phyloP scores from a whole-genome alignment of 2,329 filamentous ascomycete genomes.

The Cryphonectria nitschkei region DNA sequence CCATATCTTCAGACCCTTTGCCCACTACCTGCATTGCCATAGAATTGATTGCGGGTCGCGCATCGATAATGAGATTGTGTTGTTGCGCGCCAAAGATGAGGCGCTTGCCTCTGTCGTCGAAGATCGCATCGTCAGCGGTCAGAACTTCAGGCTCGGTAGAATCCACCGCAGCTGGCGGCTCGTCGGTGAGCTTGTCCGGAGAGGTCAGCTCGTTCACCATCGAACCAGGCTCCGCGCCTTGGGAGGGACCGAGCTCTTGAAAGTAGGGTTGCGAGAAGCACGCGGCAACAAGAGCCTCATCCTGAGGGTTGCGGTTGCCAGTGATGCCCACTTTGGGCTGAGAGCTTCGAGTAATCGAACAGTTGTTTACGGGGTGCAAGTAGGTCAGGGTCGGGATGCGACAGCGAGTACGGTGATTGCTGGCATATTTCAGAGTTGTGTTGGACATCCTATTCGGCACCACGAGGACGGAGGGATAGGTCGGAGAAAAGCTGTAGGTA shows the following conservation, averaged over 20 bases:
- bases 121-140: conserved; percentile 51
- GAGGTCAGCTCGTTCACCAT: conserved; percentile 57
- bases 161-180: conserved; percentile 43
- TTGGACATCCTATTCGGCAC: conserved; percentile 94
- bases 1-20: conserved; percentile 95
- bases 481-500: conserved; percentile 89
- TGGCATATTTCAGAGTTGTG: conserved; percentile 92
- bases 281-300: conserved; percentile 89
- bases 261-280: conserved; percentile 78
- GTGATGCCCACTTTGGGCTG: conserved; percentile 88
- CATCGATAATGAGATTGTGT: conserved; percentile 93
- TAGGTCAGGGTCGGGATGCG: conserved; percentile 91
- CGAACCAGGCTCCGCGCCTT: conserved; percentile 44
- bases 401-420: conserved; percentile 82
- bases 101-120: conserved; percentile 64
- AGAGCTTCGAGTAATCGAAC: conserved; percentile 92
- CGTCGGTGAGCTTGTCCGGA: conserved; percentile 61
- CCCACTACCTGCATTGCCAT: conserved; percentile 93
- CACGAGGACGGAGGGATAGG: conserved; percentile 83
- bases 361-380: conserved; percentile 95
- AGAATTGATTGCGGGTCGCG: conserved; percentile 90
- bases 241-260: conserved; percentile 41
- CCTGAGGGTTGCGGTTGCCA: conserved; percentile 89
- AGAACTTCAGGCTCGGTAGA: conserved; percentile 70
- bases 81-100: conserved; percentile 90